Evolutionary conservation across 1,139 yeast genomes (phyloP), one percentile per base, ranked within the genome.

Genomic region (Debaryomyces fabryi): DNA sequence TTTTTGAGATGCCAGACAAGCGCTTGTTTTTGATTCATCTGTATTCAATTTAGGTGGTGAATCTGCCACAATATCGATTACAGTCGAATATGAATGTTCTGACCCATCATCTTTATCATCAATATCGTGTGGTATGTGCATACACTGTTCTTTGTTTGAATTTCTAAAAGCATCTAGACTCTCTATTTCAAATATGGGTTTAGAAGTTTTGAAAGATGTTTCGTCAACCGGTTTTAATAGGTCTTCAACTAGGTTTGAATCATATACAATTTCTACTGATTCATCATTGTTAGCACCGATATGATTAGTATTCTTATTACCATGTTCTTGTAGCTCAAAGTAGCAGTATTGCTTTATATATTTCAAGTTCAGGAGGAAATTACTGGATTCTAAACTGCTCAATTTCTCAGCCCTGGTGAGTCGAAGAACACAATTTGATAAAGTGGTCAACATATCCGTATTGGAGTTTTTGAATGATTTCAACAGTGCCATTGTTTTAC

Each of bases 361-460:
- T 21, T 30, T 40, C 36, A 40, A 30, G 6, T 21, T 30, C 18
- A 2, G 25, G 21, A 40, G 20, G 15, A 30, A 21, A n/a, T 18
- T 30, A 7, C n/a, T 5, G 7, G 27, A 20, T 18, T 30, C 27
- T 3, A 40, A 44, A 6, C 49, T 45, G 9, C 35, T 42, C 4
- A 29, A 18, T 38, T 56, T 58, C 23, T 32, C 45, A 6, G 52
- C 27, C 36, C 52, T 53, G 5, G 52, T 44, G 18, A 61, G 40
- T 21, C 51, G 39, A 35, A 52, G 58, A 1, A 60, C 51, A 24
- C 53, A 44, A 41, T 53, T 53, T 24, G 58, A 49, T 12, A 62
- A 38, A 4, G 52, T 47, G 27, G 52, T 51, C 8, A 41, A 13
- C 2, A 46, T 15, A 39, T 58, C 50, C 6, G 56, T 32, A 25